These are phyloP conservation scores for Omphalotus guepiniiformis DNA, from an alignment of 768 basidiomycete genomes.

Conservation along the genomic window DNA sequence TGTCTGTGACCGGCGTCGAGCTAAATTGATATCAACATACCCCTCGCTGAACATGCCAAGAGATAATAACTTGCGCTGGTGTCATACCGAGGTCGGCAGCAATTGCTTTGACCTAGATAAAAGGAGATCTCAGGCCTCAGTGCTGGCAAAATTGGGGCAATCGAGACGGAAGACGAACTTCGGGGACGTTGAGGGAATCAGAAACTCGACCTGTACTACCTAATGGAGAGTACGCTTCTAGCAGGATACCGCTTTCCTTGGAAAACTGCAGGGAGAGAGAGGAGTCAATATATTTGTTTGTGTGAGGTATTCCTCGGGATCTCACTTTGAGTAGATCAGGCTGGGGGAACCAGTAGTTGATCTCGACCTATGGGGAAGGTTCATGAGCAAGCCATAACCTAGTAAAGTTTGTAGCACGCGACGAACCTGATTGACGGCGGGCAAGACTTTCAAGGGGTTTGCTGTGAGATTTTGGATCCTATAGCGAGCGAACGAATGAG, in stretches of 20 bases:
- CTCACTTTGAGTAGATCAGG: slow-evolving; percentile 64
- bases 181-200: slow-evolving; percentile 53
- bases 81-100: slow-evolving; percentile 63
- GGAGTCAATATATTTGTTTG: neutral
- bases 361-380: slow-evolving; percentile 44
- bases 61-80: slow-evolving; percentile 70
- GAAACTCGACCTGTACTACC: slow-evolving; percentile 58
- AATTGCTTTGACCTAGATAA: slow-evolving; percentile 45
- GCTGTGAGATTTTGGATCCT: slow-evolving; percentile 63
- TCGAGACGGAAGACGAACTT: slow-evolving; percentile 38
- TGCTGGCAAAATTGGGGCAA: neutral
- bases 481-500: no score
- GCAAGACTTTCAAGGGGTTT: slow-evolving; percentile 54
- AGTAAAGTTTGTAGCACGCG: no score
- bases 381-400: no score
- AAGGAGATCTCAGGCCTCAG: neutral
- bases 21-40: slow-evolving; percentile 31
- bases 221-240: slow-evolving; percentile 77
- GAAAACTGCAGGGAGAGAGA: slow-evolving; percentile 50
- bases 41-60: slow-evolving; percentile 75
- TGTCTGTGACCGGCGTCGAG: neutral
- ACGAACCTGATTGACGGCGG: slow-evolving; percentile 63
- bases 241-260: slow-evolving; percentile 56
- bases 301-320: no score
- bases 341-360: slow-evolving; percentile 76